Evolutionary conservation across 345 rosid species (phyloP).

Genomic region (Noccaea bulbosa): DNA sequence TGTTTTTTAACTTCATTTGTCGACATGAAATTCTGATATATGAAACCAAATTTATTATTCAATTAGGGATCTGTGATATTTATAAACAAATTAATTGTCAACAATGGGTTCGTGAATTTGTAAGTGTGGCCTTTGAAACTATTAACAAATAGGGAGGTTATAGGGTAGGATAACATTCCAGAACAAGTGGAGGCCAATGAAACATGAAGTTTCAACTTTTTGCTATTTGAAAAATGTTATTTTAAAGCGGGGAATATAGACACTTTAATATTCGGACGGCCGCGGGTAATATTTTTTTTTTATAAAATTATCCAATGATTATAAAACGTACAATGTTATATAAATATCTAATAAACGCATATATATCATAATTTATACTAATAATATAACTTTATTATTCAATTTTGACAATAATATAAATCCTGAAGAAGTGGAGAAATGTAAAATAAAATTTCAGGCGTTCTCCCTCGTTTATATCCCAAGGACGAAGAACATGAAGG

Average conservation of each 20-base stretch:
- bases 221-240: not conserved
- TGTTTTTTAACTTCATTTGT: not conserved
- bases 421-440: no score
- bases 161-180: constrained; percentile 40
- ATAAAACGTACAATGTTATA: not conserved
- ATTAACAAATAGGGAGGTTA: constrained; percentile 20
- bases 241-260: constrained; percentile 30
- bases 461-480: no score
- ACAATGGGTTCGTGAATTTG: constrained; percentile 7
- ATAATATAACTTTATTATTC: not conserved
- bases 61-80: not conserved
- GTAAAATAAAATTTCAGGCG: no score
- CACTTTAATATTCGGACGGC: constrained; percentile 39
- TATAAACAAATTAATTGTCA: not conserved
- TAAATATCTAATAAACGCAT: not conserved
- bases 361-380: not conserved
- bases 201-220: constrained; percentile 32
- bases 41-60: not conserved
- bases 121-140: constrained; percentile 10
- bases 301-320: not conserved
- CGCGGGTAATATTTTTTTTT: constrained; percentile 16
- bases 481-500: no score
- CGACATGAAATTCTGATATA: not conserved
- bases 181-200: constrained; percentile 45
- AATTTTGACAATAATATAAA: not conserved